These are phyloP conservation scores for Candida boleticola DNA, from an alignment of 805 yeast species.

Conservation along the genomic window DNA sequence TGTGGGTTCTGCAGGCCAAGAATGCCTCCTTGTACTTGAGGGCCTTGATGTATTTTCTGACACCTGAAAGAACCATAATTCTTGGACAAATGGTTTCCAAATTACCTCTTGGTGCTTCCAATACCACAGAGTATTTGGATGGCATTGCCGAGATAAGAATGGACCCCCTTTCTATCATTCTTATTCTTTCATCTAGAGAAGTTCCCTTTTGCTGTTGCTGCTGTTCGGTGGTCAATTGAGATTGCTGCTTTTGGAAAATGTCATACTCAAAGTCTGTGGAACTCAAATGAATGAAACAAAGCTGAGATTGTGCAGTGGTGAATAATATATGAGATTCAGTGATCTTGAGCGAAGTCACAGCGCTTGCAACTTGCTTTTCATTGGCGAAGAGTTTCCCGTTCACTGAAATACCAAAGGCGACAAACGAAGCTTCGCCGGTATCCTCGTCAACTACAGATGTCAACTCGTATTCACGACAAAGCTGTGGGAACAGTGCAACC, in stretches of 20 bases:
- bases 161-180: constrained; percentile 91
- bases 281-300: constrained; percentile 76
- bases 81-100: constrained; percentile 92
- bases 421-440: constrained; percentile 16
- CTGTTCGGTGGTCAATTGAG: constrained; percentile 23
- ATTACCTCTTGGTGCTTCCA: constrained; percentile 96
- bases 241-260: constrained; percentile 17
- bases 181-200: constrained; percentile 68
- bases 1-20: constrained; percentile 78
- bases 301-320: constrained; percentile 84
- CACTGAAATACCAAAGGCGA: constrained; percentile 70
- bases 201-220: constrained; percentile 2
- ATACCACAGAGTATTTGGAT: constrained; percentile 72
- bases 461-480: constrained; percentile 60
- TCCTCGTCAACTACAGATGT: constrained; percentile 27
- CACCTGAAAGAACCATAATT: constrained; percentile 83
- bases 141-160: constrained; percentile 80
- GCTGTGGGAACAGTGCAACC: constrained; percentile 60
- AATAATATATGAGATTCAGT: constrained; percentile 72
- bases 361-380: constrained; percentile 55
- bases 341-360: constrained; percentile 77
- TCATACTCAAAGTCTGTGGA: constrained; percentile 31
- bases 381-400: constrained; percentile 75
- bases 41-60: constrained; percentile 63
- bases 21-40: constrained; percentile 72